Base-by-base conservation (phyloP, 2,329 filamentous ascomycete genomes). In the Diaporthe ilicicola region DNA sequence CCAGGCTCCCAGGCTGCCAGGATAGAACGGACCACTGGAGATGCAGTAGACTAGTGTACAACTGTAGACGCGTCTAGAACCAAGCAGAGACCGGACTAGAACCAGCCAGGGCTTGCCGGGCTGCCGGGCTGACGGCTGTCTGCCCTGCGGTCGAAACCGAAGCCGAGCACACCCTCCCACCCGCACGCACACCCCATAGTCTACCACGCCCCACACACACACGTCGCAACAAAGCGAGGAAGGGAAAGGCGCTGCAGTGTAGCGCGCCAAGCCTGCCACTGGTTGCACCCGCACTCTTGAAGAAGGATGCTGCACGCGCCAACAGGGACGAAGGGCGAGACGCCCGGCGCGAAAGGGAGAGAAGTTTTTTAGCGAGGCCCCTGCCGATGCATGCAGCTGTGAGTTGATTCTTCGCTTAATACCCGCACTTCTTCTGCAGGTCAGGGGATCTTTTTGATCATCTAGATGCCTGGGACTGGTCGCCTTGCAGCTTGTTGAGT, bases 141-240 rank as follows among this genome's bases (percentile, higher is more conserved):
- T n/a, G 42, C 42, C 10, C 29, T 48, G 34, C 59, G 44, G 59
- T 37, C 59, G 44, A 64, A 50, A 64, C 59, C 42, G 59, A 64
- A 64, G 59, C 59, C 59, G 59, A 50, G 59, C 59, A 64, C 42
- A 64, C 42, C 42, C 56, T 46, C 56, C 24, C 42, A 19, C 42
- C 46, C 46, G 32, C 13, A 22, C 59, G 32, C 27, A 2, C 42
- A 61, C 56, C 46, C 56, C 42, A 62, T n/a, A n/a, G n/a, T n/a
- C n/a, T n/a, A n/a, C 37, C 37, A 39, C 37, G 32, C 13, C 8
- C 5, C 37, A 39, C 37, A 5, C 37, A 39, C 37, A 10, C 8
- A 12, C 8, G 3, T 64, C 59, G 44, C 59, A 62, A 64, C 59
- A 64, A 64, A 50, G 59, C 44, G 44, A 64, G 37, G 53, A 50